phyloP scores from a whole-genome alignment of 805 yeast genomes.

The Candida sakaeoensis region DNA sequence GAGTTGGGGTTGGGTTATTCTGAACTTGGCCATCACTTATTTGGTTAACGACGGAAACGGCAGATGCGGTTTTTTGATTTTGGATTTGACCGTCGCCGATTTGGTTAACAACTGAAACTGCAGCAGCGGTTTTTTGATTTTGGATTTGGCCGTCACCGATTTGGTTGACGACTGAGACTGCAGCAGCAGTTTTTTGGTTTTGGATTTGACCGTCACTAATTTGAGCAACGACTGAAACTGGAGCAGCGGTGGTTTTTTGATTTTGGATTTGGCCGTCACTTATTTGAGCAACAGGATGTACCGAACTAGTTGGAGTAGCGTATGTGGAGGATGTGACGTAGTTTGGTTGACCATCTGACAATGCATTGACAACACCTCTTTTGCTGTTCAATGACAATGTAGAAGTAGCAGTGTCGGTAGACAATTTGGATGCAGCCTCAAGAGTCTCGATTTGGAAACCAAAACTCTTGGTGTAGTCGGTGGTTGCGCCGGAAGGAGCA shows the following conservation, averaged over 20 bases:
- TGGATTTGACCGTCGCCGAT: constrained; percentile 46
- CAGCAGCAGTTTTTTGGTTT: constrained; percentile 31
- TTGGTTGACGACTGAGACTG: constrained; percentile 31
- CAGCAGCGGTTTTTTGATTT: constrained; percentile 26
- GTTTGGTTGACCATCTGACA: constrained; percentile 31
- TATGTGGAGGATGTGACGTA: constrained; percentile 43
- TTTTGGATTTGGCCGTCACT: constrained; percentile 45
- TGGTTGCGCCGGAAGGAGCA: constrained; percentile 47
- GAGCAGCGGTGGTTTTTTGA: constrained; percentile 31
- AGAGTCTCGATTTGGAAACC: constrained; percentile 67
- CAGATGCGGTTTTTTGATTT: constrained; percentile 31
- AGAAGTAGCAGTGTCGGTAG: constrained; percentile 8
- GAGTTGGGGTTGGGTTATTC: constrained; percentile 24
- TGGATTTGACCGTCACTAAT: constrained; percentile 47
- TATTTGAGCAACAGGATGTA: constrained; percentile 33
- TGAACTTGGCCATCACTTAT: constrained; percentile 48
- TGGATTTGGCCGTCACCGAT: constrained; percentile 46
- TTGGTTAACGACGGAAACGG: constrained; percentile 30
- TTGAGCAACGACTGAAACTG: constrained; percentile 27
- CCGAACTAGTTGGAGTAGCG: constrained; percentile 28
- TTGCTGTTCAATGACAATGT: constrained; percentile 13
- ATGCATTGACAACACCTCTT: constrained; percentile 26
- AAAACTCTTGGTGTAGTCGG: constrained; percentile 53
- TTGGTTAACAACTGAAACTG: constrained; percentile 30
- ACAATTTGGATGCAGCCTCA: constrained; percentile 21